Percentiles rank a stretch among this genome's conserved stretches.
phyloP scores from a whole-genome alignment of 495 filamentous ascomycete genomes.

The Sabuloglossum arenarium region DNA sequence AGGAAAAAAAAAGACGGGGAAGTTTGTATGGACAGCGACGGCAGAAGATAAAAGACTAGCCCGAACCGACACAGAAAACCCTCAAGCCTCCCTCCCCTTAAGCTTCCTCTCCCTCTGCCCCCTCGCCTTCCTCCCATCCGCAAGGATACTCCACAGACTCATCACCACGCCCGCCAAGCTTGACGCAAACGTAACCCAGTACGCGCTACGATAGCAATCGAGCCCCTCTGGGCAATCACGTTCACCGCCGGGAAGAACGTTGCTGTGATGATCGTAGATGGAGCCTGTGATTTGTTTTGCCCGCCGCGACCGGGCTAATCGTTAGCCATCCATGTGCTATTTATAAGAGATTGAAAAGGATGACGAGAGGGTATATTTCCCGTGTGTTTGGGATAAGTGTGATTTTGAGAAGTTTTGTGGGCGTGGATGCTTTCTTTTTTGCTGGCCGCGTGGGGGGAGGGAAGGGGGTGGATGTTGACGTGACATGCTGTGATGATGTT shows the following conservation, averaged over 20 bases:
- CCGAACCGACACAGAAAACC: background rate
- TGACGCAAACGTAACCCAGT: constrained; percentile 59
- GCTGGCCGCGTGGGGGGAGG: background rate
- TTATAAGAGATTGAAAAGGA: no score
- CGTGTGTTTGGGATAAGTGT: background rate
- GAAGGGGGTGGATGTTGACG: constrained; percentile 2
- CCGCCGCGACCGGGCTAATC: background rate
- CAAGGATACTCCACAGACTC: constrained; percentile 56
- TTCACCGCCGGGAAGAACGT: constrained; percentile 43
- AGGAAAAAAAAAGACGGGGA: no score
- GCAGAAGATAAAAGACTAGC: no score
- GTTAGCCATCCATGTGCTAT: background rate
- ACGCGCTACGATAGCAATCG: constrained; percentile 62
- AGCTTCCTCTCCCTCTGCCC: background rate
- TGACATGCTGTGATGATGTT: no score
- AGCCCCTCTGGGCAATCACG: constrained; percentile 60
- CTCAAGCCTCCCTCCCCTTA: background rate
- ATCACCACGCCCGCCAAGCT: constrained; percentile 48
- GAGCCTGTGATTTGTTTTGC: constrained; percentile 11
- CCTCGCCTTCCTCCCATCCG: constrained; percentile 25
- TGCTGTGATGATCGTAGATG: constrained; percentile 63
- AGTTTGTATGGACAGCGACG: no score
- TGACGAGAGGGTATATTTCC: background rate
- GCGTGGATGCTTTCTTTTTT: background rate
- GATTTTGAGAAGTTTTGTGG: background rate